Evolutionary conservation across 176 grass and related monocot genomes (phyloP), one percentile per base, ranked within the genome.

Genomic region (Hordeum marinum): DNA sequence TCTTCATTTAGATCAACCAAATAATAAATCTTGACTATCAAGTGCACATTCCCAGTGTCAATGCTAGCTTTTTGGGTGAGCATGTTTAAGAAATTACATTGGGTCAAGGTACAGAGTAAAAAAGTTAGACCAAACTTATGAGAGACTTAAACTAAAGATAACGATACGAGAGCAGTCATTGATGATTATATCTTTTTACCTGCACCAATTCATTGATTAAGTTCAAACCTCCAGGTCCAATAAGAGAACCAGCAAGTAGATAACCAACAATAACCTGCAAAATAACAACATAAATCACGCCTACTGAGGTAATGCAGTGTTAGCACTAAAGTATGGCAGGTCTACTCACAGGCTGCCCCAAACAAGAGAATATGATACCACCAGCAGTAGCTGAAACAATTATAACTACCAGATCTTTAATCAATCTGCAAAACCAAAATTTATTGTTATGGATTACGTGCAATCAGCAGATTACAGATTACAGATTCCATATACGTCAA

Each of bases 241-340:
- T 76, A 20, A 98, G 91, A 89, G 96, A 98, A 75, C 96, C 93
- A 39, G 96, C 89, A 92, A 98, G 96, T 85, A 98, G 91, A 87
- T 98, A 98, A 67, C 96, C 96, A 88, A 98, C 96, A 80, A 98
- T 98, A 80, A 98, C 96, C 96, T 98, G 81, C 36, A 45, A 50
- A 75, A 77, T 13, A 79, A 26, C 77, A 75, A 75, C 68, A 35
- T 58, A 85, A 77, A 59, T 86, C 70, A 91, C 32, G 71, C 76
- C n/a, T 84, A 57, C 40, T 11, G 3, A 86, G 24, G 66, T 68
- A 55, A 34, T 57, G 35, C 24, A 39, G 21, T 23, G 32, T 83
- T 67, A 36, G 29, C 46, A 78, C 32, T 74, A 66, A 42, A 63
- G 39, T 85, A 85, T 87, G 29, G 18, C 72, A 87, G 55, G 69